Evolutionary conservation across 805 yeast genomes (phyloP), one percentile per base, ranked within the genome.

Genomic region (Spathaspora boniae): DNA sequence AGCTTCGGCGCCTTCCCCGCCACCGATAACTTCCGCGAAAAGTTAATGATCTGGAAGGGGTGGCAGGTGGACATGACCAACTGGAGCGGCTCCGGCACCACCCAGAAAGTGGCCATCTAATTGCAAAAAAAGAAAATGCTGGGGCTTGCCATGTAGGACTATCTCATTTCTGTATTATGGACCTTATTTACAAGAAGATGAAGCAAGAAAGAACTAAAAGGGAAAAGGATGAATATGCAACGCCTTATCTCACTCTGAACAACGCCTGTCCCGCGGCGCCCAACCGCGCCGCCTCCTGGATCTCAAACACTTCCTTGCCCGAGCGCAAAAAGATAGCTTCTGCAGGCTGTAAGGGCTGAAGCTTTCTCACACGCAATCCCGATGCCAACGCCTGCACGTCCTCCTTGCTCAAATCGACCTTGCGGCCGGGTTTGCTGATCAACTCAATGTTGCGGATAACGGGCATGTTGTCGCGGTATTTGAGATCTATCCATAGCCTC

Each of bases 401-500:
- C 1, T 72, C 68, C 15, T 69, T 61, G 2, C 72, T 62, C 48
- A 88, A 76, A 45, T 70, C 61, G 15, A 89, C 83, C 54, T 81
- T 73, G 54, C 91, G 73, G 51, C 82, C 86, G 26, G 98, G 98
- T 52, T 83, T 88, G 29, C 93, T 82, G 20, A 93, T 78, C 47
- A 91, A 68, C 20, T 76, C 70, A 49, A 88, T 76, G 37, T 77
- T 73, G 45, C 78, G 72, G 44, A 93, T 68, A 12, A 93, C 95
- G 0, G 96, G 82, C 46, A 71, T 68, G 52, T 82, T 78, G 45
- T 86, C 77, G 53, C 91, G 77, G 59, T 93, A 93, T 58, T 93
- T 93, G 56, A 93, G 68, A 2, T 89, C 94, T 15, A 93, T 59
- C 98, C 98, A 93, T 33, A 93, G 71, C 47, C 95, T 74, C 53